Conservation (phyloP, 176 grass and related monocot species). For the Sorghum bicolor region Sorghum_bicolor_NCBIv3 NC_012874.2:4373001-4373500, state of each 20-base stretch:
- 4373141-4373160: constrained; percentile 92
- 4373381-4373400: not conserved
- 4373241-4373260: not conserved
- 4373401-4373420: constrained; percentile 2
- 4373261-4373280: not conserved
- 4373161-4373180: constrained; percentile 57
- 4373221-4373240: not conserved
- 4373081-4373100: constrained; percentile 83
- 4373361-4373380: constrained; percentile 18
- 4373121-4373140: constrained; percentile 95
- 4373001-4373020: not conserved
- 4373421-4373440: constrained; percentile 2
- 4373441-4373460: constrained; percentile 3
- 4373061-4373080: constrained; percentile 96
- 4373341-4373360: not conserved
- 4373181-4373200: constrained; percentile 2
- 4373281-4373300: constrained; percentile 9
- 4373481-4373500: not conserved
- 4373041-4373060: constrained; percentile 91
- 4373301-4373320: not conserved
- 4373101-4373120: constrained; percentile 98
- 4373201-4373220: not conserved
- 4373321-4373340: constrained; percentile 20
- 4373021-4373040: constrained; percentile 65
- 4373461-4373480: not conserved